Percentiles rank a stretch among this genome's conserved stretches.
Conservation (phyloP, 331 rosid genomes). For the Malus hybrid region DNA sequence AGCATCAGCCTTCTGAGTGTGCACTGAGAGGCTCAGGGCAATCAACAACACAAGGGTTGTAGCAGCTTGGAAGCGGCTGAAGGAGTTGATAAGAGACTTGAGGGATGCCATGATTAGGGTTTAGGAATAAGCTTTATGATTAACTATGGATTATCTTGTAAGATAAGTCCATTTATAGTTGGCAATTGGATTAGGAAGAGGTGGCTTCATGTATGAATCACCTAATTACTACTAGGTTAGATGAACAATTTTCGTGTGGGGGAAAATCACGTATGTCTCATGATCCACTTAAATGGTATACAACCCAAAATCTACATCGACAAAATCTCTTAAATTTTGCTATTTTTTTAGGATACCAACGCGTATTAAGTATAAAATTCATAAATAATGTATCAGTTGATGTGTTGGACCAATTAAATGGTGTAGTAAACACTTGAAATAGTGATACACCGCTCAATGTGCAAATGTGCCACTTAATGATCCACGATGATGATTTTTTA, state of each 20-base stretch:
- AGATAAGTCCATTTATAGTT: neutral
- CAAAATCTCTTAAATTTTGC: too few relatives aligned
- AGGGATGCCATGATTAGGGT: conserved; percentile 22
- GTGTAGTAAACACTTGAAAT: too few relatives aligned
- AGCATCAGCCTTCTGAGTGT: conserved; percentile 6
- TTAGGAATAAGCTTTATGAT: neutral
- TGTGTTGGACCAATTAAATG: too few relatives aligned
- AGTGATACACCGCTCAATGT: too few relatives aligned
- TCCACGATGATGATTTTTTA: too few relatives aligned
- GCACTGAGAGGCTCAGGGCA: conserved; percentile 4
- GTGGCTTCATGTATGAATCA: conserved; percentile 2
- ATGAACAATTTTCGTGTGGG: neutral
- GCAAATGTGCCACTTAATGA: too few relatives aligned
- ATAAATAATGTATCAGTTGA: too few relatives aligned
- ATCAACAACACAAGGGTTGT: conserved; percentile 25
- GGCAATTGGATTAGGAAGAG: neutral
- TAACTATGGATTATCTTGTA: neutral
- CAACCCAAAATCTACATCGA: neutral
- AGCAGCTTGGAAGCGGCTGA: conserved; percentile 20
- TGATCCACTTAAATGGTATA: neutral
- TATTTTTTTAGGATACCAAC: too few relatives aligned
- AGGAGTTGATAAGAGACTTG: conserved; percentile 17
- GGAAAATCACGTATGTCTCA: neutral
- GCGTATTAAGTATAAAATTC: too few relatives aligned
- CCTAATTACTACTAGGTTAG: neutral